A percentile compares a stretch with the other conserved stretches of the same genome.
Conservation (phyloP, 83 land plant genomes). For the Picea abies region DNA sequence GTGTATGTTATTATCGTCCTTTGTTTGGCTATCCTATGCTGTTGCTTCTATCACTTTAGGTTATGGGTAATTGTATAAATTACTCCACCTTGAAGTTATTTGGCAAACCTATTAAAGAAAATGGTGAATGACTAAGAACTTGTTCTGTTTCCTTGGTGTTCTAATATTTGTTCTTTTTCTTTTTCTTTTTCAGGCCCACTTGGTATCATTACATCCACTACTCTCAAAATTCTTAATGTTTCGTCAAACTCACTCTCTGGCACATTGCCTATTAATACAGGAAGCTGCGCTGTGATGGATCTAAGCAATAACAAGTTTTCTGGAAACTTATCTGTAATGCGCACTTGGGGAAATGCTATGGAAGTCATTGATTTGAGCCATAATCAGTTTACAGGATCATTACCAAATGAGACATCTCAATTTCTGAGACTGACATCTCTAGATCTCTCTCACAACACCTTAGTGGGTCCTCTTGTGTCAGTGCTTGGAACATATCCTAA, state of each 20-base stretch:
- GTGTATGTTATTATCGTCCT: background rate
- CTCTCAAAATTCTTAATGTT: constrained; percentile 56
- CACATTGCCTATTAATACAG: constrained; percentile 61
- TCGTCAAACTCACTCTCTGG: constrained; percentile 75
- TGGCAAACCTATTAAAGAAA: background rate
- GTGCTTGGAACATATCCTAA: constrained; percentile 55
- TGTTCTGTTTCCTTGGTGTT: background rate
- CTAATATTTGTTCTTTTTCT: background rate
- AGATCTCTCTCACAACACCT: constrained; percentile 66
- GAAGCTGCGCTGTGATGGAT: constrained; percentile 66
- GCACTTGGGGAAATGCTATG: constrained; percentile 62
- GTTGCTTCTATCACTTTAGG: background rate
- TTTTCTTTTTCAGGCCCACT: constrained; percentile 56
- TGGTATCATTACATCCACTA: constrained; percentile 61
- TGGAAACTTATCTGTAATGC: constrained; percentile 58
- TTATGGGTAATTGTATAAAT: background rate
- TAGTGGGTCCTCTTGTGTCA: constrained; percentile 47
- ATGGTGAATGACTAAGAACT: background rate
- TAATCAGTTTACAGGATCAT: constrained; percentile 56
- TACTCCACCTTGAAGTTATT: background rate
- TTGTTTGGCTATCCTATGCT: background rate
- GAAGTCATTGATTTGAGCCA: constrained; percentile 71
- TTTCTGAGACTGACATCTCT: constrained; percentile 67
- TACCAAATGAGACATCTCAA: constrained; percentile 66
- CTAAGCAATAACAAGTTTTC: constrained; percentile 65